phyloP scores from a whole-genome alignment of 495 filamentous ascomycete genomes.

The Neohortaea acidophila region DNA sequence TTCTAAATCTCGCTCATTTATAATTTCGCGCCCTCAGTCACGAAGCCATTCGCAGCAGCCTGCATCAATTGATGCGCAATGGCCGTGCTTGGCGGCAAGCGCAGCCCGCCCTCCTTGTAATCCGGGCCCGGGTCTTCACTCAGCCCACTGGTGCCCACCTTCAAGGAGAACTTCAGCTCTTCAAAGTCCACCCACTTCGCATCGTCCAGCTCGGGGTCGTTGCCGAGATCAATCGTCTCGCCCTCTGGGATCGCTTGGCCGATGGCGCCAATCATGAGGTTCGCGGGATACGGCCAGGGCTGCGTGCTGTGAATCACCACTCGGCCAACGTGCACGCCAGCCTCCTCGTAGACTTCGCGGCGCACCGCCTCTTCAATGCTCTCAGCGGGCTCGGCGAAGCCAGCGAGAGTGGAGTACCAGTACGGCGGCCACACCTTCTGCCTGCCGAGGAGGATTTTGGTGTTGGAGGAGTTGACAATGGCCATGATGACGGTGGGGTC shows the following conservation, averaged over 20 bases:
- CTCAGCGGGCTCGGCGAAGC: constrained; percentile 91
- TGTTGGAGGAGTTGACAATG: constrained; percentile 57
- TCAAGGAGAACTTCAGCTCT: constrained; percentile 34
- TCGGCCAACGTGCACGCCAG: constrained; percentile 66
- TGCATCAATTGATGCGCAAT: constrained; percentile 33
- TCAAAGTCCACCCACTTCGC: constrained; percentile 71
- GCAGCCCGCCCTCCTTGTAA: constrained; percentile 45
- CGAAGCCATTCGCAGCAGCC: constrained; percentile 27
- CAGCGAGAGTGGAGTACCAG: constrained; percentile 84
- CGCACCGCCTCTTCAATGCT: constrained; percentile 89
- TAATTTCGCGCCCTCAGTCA: constrained; percentile 20
- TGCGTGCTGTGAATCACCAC: constrained; percentile 89
- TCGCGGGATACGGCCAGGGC: constrained; percentile 80
- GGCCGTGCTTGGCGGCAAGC: constrained; percentile 32
- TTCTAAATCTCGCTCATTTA: constrained; percentile 3
- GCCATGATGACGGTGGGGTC: constrained; percentile 95
- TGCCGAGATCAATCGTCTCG: constrained; percentile 64
- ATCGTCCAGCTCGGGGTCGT: constrained; percentile 83
- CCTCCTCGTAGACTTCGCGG: constrained; percentile 91
- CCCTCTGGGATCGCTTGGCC: constrained; percentile 67
- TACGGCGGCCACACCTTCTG: constrained; percentile 65
- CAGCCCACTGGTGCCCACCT: constrained; percentile 41
- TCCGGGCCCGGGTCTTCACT: constrained; percentile 46
- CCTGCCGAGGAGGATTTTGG: constrained; percentile 68
- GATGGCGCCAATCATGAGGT: constrained; percentile 88